Conservation (phyloP, 2,329 filamentous ascomycete species). For the Lachnellula suecica region DNA sequence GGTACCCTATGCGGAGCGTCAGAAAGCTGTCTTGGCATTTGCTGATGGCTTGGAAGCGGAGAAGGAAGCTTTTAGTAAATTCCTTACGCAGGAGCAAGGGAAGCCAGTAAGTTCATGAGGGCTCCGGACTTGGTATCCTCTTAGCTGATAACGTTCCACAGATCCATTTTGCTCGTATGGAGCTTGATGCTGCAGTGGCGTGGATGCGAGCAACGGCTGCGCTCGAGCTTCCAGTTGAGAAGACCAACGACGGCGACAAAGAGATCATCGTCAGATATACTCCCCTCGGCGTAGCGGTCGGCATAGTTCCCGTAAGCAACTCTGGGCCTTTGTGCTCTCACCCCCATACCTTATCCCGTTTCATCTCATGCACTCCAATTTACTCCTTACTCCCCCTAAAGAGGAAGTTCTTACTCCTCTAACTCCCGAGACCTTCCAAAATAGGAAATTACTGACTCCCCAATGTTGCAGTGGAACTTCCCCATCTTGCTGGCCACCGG, state of each 20-base stretch:
- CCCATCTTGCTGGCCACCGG: conserved; percentile 38
- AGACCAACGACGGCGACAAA: neutral
- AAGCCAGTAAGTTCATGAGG: conserved; percentile 40
- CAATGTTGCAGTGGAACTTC: too few species aligned
- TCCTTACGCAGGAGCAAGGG: conserved; percentile 49
- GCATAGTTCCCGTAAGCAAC: conserved; percentile 30
- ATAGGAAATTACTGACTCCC: too few species aligned
- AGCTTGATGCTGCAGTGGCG: neutral
- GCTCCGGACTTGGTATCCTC: neutral
- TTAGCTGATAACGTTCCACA: neutral
- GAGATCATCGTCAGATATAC: neutral
- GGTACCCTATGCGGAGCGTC: too few species aligned
- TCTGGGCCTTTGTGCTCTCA: too few species aligned
- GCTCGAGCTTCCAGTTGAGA: neutral
- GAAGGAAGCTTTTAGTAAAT: conserved; percentile 40
- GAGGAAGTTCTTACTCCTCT: too few species aligned
- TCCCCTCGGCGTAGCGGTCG: conserved; percentile 39
- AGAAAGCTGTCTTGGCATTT: conserved; percentile 31
- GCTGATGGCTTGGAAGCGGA: conserved; percentile 22
- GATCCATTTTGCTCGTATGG: neutral
- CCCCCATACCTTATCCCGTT: too few species aligned
- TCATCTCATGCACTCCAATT: too few species aligned
- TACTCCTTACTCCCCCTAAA: too few species aligned
- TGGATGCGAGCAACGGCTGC: neutral
- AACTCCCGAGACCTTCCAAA: too few species aligned